Conservation (phyloP, 2,329 filamentous ascomycete species). For the Cladosporium sp. region DNA sequence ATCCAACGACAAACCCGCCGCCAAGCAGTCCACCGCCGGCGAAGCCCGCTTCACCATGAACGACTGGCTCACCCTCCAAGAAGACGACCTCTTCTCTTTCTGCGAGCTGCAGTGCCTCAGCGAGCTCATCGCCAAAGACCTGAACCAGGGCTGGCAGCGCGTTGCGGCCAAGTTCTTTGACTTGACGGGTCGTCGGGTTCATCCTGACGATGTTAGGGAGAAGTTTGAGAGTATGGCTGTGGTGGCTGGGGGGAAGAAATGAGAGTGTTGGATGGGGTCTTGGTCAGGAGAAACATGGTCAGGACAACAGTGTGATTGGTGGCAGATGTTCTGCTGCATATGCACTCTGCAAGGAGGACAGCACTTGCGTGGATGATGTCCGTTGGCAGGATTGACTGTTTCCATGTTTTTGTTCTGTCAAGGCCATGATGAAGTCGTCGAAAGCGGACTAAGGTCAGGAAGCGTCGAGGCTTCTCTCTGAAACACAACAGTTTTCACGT, state of each 20-base stretch:
- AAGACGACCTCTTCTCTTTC: constrained; percentile 39
- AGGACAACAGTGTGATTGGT: not conserved
- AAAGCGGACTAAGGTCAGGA: not conserved
- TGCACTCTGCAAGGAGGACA: not conserved
- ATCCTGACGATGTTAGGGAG: constrained; percentile 45
- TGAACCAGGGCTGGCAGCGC: constrained; percentile 44
- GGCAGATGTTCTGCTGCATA: not conserved
- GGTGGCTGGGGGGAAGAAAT: not conserved
- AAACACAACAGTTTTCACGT: not conserved
- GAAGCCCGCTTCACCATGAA: constrained; percentile 33
- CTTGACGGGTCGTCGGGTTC: constrained; percentile 49
- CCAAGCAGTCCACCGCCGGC: constrained; percentile 6
- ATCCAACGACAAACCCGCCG: not conserved
- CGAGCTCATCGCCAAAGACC: constrained; percentile 45
- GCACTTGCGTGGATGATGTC: not conserved
- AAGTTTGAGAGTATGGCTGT: constrained; percentile 39
- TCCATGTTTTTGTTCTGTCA: not conserved
- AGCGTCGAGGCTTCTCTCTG: not conserved
- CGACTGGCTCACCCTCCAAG: constrained; percentile 34
- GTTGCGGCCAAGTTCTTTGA: constrained; percentile 52
- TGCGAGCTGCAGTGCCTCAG: constrained; percentile 46
- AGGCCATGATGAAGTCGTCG: not conserved
- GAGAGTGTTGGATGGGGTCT: not conserved
- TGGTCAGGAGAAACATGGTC: not conserved
- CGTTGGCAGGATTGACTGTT: not conserved